Base-by-base conservation (phyloP, 2,329 filamentous ascomycete genomes). In the Emmonsiellopsis sp. region DNA sequence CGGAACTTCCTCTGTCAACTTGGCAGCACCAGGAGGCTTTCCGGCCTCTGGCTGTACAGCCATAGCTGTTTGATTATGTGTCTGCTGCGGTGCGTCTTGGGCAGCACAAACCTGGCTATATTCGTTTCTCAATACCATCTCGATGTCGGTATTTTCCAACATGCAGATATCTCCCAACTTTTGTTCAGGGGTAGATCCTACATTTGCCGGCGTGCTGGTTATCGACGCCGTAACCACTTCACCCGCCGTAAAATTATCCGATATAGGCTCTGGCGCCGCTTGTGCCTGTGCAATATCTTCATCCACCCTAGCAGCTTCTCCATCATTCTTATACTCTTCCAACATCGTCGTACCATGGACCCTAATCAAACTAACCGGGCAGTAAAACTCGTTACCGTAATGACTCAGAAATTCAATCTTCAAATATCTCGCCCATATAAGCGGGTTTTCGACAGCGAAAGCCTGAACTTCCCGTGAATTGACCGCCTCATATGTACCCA, bases 301-400 rank as follows among this genome's bases (percentile, higher is more conserved):
- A 9, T 82, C 78, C 1, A 71, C 75, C 37, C 77, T 73, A 14
- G 78, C 74, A 42, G 77, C 74, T 58, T 94, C 88, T 53, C 87
- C 85, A 53, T 95, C 87, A 65, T 92, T 89, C 74, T 87, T 88
- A 53, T 92, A 91, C 66, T 98, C 90, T 62, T 97, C 82, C 84
- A 98, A 87, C 75, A 95, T 93, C 0, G 92, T 86, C 17, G 84
- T 95, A 6, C 93, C 93, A 69, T 98, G 93, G 5, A 98, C 87
- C 52, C 93, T 83, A 51, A 98, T 76, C 14, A 98, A 72, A 56
- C 92, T 96, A 13, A 98, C 75, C 0, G 93, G 93, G 64, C 93
- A 98, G 67, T 95, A 98, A 67, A 88, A 98, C 67, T 98, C 93
- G 61, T 91, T 95, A 7, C 93, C 93, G 67, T 92, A 98, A 67